Percentiles rank a stretch among this genome's conserved stretches.
Conservation (phyloP, 345 rosid genomes). For the Boechera divaricarpa region DNA sequence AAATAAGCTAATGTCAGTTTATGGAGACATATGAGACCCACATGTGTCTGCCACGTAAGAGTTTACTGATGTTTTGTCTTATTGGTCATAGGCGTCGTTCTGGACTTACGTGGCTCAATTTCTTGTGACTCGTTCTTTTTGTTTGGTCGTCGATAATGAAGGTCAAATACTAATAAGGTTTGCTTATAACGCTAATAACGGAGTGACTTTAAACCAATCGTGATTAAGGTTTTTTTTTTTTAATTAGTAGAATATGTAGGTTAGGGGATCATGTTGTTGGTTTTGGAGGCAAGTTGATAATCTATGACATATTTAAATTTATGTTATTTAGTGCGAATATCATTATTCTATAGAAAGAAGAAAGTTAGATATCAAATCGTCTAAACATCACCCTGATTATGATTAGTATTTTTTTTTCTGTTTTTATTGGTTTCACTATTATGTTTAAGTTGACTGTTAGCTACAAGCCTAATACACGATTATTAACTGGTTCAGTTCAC, state of each 20-base stretch:
- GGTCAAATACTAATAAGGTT: conserved; percentile 32
- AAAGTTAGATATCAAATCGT: conserved; percentile 2
- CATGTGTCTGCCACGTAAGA: conserved; percentile 59
- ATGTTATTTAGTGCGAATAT: conserved; percentile 21
- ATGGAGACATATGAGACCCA: conserved; percentile 54
- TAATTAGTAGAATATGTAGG: conserved; percentile 15
- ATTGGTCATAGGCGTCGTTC: conserved; percentile 37
- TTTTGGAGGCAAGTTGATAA: conserved; percentile 38
- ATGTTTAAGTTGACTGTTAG: conserved; percentile 8
- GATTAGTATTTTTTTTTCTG: neutral
- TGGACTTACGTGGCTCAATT: conserved; percentile 39
- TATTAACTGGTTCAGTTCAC: neutral
- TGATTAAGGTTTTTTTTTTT: neutral
- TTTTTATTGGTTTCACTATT: neutral
- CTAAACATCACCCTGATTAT: conserved; percentile 10
- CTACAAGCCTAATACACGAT: neutral
- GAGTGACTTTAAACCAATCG: conserved; percentile 16
- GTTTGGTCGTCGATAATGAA: conserved; percentile 36
- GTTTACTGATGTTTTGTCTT: conserved; percentile 36
- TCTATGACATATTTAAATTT: conserved; percentile 23
- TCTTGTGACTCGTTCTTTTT: conserved; percentile 30
- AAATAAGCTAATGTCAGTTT: conserved; percentile 39
- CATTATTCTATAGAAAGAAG: neutral
- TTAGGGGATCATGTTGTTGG: conserved; percentile 39
- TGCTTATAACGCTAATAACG: conserved; percentile 43